Percentiles rank a stretch among this genome's conserved stretches.
Conservation (phyloP, 2,329 filamentous ascomycete genomes). For the Fusarium veterinarium region DNA sequence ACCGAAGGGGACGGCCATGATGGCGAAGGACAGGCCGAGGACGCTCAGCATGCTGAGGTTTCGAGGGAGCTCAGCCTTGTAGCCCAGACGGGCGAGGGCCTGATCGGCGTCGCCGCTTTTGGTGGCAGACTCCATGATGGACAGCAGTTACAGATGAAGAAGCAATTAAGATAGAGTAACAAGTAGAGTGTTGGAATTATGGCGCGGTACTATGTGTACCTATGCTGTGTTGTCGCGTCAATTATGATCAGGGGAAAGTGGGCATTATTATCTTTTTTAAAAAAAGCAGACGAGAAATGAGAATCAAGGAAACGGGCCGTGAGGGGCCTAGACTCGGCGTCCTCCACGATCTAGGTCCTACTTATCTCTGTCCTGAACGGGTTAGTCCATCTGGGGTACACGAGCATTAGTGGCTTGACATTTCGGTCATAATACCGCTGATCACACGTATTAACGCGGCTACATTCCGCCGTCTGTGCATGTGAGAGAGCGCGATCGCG, state of each 20-base stretch:
- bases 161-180: not conserved
- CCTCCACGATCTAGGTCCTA: constrained; percentile 31
- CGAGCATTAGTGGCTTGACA: constrained; percentile 20
- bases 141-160: not conserved
- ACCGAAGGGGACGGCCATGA: constrained; percentile 63
- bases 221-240: not conserved
- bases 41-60: constrained; percentile 63
- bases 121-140: constrained; percentile 26
- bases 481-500: constrained; percentile 10
- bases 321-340: constrained; percentile 24
- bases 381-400: constrained; percentile 35
- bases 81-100: constrained; percentile 60
- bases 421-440: constrained; percentile 14
- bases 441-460: constrained; percentile 18
- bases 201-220: not conserved
- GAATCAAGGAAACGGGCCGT: constrained; percentile 27
- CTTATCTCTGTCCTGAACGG: constrained; percentile 31
- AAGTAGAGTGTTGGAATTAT: too few relatives aligned
- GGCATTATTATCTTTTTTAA: constrained; percentile 11
- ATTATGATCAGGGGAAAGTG: constrained; percentile 13
- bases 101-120: constrained; percentile 51
- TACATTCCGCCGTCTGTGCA: constrained; percentile 2
- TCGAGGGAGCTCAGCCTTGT: constrained; percentile 62
- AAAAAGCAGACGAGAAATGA: constrained; percentile 24
- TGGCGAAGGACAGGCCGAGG: constrained; percentile 62